These are phyloP conservation scores for Solanum ossicruentum DNA, from an alignment of 257 asterid species.

Conservation along the genomic window DNA sequence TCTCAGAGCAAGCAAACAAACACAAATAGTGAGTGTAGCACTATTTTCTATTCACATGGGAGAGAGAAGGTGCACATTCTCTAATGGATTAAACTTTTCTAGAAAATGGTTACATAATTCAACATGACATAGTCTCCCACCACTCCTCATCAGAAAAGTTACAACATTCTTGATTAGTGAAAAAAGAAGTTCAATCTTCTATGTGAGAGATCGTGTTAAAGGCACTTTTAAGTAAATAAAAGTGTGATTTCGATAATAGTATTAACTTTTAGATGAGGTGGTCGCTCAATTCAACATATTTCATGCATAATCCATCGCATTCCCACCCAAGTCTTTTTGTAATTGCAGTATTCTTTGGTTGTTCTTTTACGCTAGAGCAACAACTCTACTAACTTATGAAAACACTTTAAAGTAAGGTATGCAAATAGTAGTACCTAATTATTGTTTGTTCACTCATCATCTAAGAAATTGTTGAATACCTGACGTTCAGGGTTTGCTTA, in stretches of 20 bases:
- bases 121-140: neutral
- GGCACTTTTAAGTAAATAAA: neutral
- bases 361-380: neutral
- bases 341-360: neutral
- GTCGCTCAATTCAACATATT: neutral
- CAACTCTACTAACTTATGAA: neutral
- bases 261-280: neutral
- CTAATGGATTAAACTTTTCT: neutral
- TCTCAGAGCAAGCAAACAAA: neutral
- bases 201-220: neutral
- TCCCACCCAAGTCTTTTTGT: neutral
- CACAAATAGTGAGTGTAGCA: neutral
- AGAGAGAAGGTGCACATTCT: neutral
- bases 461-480: neutral
- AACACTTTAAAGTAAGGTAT: neutral
- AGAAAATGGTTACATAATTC: neutral
- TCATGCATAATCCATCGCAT: neutral
- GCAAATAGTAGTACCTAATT: neutral
- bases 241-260: neutral
- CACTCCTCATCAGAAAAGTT: neutral
- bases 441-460: neutral
- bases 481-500: slow-evolving; percentile 20
- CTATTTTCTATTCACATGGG: neutral
- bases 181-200: neutral
- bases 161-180: neutral